Evolutionary conservation across 2,329 filamentous ascomycete genomes (phyloP).

Genomic region (Leptosphaerulina australis): DNA sequence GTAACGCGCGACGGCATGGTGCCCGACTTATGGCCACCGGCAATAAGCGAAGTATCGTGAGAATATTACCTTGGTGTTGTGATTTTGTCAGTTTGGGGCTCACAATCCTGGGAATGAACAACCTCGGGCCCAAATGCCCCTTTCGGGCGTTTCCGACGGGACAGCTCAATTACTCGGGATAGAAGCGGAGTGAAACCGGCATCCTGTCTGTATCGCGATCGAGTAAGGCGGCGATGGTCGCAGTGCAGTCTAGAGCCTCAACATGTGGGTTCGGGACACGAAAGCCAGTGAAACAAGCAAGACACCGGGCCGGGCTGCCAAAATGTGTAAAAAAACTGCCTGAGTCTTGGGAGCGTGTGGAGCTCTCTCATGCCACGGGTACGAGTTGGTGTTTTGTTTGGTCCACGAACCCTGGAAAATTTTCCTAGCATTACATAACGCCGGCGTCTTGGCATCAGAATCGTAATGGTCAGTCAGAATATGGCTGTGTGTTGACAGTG

Average conservation of each 20-base stretch:
- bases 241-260: conserved; percentile 38
- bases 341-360: conserved; percentile 32
- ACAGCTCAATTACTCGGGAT: conserved; percentile 5
- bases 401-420: conserved; percentile 29
- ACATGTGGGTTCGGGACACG: conserved; percentile 36
- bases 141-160: conserved; percentile 20
- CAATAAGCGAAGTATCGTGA: conserved; percentile 38
- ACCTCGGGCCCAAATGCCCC: conserved; percentile 9
- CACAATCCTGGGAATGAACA: conserved; percentile 8
- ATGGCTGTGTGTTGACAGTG: conserved; percentile 23
- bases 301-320: conserved; percentile 26
- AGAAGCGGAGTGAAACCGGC: conserved; percentile 11
- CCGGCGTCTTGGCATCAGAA: conserved; percentile 36
- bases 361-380: conserved; percentile 31
- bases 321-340: conserved; percentile 33
- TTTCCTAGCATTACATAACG: conserved; percentile 41
- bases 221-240: conserved; percentile 23
- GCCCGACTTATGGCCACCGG: conserved; percentile 13
- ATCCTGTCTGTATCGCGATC: conserved; percentile 21
- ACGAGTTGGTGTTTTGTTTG: conserved; percentile 23
- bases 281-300: conserved; percentile 19
- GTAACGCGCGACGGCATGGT: not conserved
- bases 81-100: conserved; percentile 2
- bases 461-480: conserved; percentile 20
- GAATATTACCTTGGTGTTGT: conserved; percentile 25